Evolutionary conservation across 2,329 filamentous ascomycete species (phyloP).

Genomic region (Pseudogymnoascus sp.): DNA sequence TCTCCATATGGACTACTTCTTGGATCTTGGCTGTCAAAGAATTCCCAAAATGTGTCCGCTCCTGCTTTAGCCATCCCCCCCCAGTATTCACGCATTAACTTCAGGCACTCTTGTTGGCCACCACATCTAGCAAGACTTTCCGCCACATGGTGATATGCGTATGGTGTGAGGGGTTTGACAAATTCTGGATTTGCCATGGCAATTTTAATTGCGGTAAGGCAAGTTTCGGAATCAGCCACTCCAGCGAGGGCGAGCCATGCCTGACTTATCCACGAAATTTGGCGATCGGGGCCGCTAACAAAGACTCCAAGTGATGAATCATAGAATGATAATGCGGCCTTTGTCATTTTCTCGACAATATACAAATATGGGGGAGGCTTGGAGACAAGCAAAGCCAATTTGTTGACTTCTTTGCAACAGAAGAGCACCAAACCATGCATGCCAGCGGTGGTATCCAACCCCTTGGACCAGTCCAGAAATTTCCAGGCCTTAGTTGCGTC

Average conservation of each 20-base stretch:
- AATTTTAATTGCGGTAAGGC: constrained; percentile 20
- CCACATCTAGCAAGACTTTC: constrained; percentile 26
- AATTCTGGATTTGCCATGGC: constrained; percentile 23
- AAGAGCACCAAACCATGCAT: constrained; percentile 28
- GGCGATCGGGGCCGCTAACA: constrained; percentile 24
- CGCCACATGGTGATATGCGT: constrained; percentile 28
- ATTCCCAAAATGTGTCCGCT: constrained; percentile 32
- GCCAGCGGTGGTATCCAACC: constrained; percentile 27
- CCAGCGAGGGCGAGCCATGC: constrained; percentile 29
- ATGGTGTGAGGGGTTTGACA: constrained; percentile 28
- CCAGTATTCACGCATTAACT: constrained; percentile 30
- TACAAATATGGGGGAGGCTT: constrained; percentile 21
- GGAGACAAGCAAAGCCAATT: constrained; percentile 24
- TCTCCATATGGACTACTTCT: constrained; percentile 29
- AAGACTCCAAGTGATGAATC: constrained; percentile 20
- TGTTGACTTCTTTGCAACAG: constrained; percentile 26
- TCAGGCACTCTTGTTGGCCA: constrained; percentile 24
- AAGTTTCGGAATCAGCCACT: constrained; percentile 19
- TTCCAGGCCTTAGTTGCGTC: constrained; percentile 23
- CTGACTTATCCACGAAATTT: constrained; percentile 28
- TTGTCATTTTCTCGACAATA: constrained; percentile 21
- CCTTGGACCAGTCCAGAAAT: constrained; percentile 29
- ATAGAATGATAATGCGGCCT: constrained; percentile 20
- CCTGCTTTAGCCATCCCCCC: constrained; percentile 29
- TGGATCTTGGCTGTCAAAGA: constrained; percentile 25